A percentile compares a stretch with the other conserved stretches of the same genome.
These are phyloP conservation scores for Aurinia saxatilis DNA, from an alignment of 345 rosid genomes.

Conservation along the genomic window DNA sequence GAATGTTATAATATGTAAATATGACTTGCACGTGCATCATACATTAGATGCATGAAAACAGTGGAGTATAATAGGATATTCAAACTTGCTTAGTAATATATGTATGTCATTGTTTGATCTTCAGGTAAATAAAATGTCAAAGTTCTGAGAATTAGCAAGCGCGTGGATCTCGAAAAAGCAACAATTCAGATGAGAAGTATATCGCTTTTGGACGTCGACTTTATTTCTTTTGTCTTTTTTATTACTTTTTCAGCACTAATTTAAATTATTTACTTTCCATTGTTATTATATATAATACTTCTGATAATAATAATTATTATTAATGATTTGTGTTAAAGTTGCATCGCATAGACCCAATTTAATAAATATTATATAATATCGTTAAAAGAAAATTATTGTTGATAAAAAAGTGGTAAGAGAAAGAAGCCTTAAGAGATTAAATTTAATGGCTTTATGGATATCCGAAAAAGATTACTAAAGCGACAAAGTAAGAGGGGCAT, in stretches of 20 bases:
- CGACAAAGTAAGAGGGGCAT: slow-evolving; percentile 18
- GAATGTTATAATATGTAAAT: neutral
- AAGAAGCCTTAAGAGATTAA: neutral
- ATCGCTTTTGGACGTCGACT: slow-evolving; percentile 24
- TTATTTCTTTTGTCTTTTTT: neutral
- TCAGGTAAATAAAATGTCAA: slow-evolving; percentile 28
- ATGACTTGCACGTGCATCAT: slow-evolving; percentile 17
- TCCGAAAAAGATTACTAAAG: slow-evolving; percentile 16
- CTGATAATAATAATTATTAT: too few species aligned
- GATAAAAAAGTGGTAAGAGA: slow-evolving; percentile 1
- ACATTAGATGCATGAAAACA: neutral
- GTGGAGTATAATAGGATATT: neutral
- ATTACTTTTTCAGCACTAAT: slow-evolving; percentile 14
- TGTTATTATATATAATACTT: slow-evolving; percentile 27
- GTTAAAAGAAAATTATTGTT: too few species aligned
- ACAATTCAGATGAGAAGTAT: slow-evolving; percentile 14
- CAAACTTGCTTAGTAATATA: neutral
- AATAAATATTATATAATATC: too few species aligned
- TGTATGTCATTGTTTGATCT: neutral
- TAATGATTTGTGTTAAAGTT: too few species aligned
- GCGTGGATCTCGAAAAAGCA: slow-evolving; percentile 22
- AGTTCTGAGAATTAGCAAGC: slow-evolving; percentile 3
- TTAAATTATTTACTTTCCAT: slow-evolving; percentile 20
- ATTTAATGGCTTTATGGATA: slow-evolving; percentile 10
- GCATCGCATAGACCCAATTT: too few species aligned